Evolutionary conservation across 768 basidiomycete genomes (phyloP).

Genomic region (Suillus lakei): DNA sequence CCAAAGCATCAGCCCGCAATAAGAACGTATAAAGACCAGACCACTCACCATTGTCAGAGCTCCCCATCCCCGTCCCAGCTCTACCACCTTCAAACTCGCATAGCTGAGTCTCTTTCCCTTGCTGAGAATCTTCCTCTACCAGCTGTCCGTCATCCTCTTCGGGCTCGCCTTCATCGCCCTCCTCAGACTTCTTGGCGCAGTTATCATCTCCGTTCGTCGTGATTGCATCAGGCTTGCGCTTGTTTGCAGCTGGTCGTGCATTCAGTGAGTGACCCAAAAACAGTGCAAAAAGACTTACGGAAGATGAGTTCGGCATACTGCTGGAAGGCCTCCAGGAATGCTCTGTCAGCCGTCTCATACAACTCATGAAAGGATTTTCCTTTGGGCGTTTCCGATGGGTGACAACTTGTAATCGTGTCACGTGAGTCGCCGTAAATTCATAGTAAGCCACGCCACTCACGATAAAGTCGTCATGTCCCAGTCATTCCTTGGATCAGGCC

Average conservation of each 20-base stretch:
- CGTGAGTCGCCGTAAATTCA: background rate
- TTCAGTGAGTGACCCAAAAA: background rate
- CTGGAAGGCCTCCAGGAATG: slow-evolving; percentile 5
- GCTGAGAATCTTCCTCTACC: background rate
- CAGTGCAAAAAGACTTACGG: background rate
- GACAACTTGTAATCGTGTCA: background rate
- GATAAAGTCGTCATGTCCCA: slow-evolving; percentile 12
- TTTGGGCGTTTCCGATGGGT: background rate
- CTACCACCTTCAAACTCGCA: background rate
- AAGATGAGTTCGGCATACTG: slow-evolving; percentile 6
- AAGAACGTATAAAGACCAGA: background rate
- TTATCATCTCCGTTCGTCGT: background rate
- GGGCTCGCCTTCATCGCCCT: background rate
- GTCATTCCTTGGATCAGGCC: slow-evolving; percentile 5
- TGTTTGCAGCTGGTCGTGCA: background rate
- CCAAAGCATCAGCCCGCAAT: too few species aligned
- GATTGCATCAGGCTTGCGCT: background rate
- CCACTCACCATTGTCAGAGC: background rate
- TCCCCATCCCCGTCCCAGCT: background rate
- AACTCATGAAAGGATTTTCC: background rate
- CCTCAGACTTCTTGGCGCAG: background rate
- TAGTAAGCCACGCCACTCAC: background rate
- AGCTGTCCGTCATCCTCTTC: background rate
- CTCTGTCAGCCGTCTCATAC: background rate
- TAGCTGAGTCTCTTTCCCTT: background rate